Evolutionary conservation across 495 filamentous ascomycete genomes (phyloP).

Genomic region (Amniculicola lignicola): DNA sequence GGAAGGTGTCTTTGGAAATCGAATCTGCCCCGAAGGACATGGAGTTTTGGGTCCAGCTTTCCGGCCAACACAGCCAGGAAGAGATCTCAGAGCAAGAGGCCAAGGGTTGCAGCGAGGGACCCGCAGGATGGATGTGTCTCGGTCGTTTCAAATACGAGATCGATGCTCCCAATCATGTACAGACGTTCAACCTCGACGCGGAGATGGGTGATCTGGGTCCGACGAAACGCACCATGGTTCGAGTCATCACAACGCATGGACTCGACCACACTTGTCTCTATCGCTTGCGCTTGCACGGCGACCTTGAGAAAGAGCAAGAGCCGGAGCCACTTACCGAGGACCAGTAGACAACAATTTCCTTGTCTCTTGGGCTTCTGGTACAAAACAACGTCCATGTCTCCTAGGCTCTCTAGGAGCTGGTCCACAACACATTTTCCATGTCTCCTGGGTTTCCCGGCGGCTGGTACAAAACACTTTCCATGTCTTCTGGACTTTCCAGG

Average conservation of each 20-base stretch:
- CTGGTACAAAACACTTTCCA: too few relatives aligned
- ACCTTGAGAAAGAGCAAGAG: slow-evolving; percentile 14
- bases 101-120: slow-evolving; percentile 1
- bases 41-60: slow-evolving; percentile 53
- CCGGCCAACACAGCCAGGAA: background rate
- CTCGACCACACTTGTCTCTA: slow-evolving; percentile 61
- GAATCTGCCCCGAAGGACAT: slow-evolving; percentile 55
- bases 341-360: background rate
- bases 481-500: too few relatives aligned
- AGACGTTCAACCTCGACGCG: slow-evolving; percentile 49
- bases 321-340: background rate
- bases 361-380: too few relatives aligned
- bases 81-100: background rate
- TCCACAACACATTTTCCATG: too few relatives aligned
- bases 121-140: slow-evolving; percentile 49
- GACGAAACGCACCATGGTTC: slow-evolving; percentile 48
- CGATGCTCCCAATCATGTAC: slow-evolving; percentile 44
- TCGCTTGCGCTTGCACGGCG: slow-evolving; percentile 54
- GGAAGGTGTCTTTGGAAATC: slow-evolving; percentile 52
- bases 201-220: slow-evolving; percentile 37
- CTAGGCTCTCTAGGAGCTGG: too few relatives aligned
- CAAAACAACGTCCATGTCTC: too few relatives aligned
- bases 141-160: slow-evolving; percentile 53
- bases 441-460: too few relatives aligned
- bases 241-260: slow-evolving; percentile 55